These are phyloP conservation scores for Bacidia rubella DNA, from an alignment of 495 filamentous ascomycete species.

Conservation along the genomic window DNA sequence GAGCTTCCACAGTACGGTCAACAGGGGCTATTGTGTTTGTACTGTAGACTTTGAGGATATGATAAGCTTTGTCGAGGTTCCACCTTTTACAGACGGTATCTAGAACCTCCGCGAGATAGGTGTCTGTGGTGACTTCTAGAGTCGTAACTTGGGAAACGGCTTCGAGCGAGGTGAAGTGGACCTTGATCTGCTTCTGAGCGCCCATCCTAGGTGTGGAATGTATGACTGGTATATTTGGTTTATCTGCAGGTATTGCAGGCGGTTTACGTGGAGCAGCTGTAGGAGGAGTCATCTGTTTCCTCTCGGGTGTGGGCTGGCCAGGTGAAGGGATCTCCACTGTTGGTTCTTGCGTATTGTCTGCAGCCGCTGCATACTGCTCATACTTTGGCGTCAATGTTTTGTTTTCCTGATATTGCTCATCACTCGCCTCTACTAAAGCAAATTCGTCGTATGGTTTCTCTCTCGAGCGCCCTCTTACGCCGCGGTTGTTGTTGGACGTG, in stretches of 20 bases:
- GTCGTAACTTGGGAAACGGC: slow-evolving; percentile 48
- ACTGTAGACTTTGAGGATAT: slow-evolving; percentile 74
- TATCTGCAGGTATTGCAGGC: slow-evolving; percentile 50
- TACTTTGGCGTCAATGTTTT: slow-evolving; percentile 59
- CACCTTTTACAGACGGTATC: slow-evolving; percentile 83
- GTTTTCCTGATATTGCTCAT: slow-evolving; percentile 65
- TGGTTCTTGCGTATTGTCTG: slow-evolving; percentile 21
- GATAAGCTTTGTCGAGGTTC: slow-evolving; percentile 76
- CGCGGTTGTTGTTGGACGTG: slow-evolving; percentile 76
- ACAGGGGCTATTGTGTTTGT: slow-evolving; percentile 72
- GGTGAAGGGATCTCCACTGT: slow-evolving; percentile 22
- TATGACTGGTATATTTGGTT: slow-evolving; percentile 39
- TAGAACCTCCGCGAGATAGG: slow-evolving; percentile 84
- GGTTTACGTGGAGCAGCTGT: slow-evolving; percentile 35
- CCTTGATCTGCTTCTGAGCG: slow-evolving; percentile 70
- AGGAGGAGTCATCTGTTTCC: slow-evolving; percentile 37
- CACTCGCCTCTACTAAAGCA: slow-evolving; percentile 69
- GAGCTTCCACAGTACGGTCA: slow-evolving; percentile 79
- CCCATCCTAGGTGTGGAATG: slow-evolving; percentile 57
- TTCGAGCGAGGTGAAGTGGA: slow-evolving; percentile 66
- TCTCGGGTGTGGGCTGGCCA: slow-evolving; percentile 9
- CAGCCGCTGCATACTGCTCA: slow-evolving; percentile 40
- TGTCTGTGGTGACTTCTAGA: slow-evolving; percentile 80
- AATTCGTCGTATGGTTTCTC: slow-evolving; percentile 90
- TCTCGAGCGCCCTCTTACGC: slow-evolving; percentile 52